Evolutionary conservation across 2,329 filamentous ascomycete species (phyloP).

Genomic region (Juglanconis oblonga): DNA sequence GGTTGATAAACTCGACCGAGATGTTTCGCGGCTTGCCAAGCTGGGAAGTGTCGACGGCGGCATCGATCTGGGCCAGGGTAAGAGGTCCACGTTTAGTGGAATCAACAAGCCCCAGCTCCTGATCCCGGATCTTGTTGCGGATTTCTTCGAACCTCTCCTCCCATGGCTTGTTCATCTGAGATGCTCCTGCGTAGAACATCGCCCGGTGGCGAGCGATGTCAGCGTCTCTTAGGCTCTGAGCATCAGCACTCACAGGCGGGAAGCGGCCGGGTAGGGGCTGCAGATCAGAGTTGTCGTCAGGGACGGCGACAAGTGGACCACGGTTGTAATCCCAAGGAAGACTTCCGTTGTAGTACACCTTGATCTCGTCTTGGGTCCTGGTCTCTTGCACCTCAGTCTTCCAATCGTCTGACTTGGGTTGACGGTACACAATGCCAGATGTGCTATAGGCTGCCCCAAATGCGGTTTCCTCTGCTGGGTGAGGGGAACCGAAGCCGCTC

Average conservation of each 20-base stretch:
- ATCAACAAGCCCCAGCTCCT: constrained; percentile 29
- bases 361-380: constrained; percentile 22
- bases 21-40: constrained; percentile 23
- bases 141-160: constrained; percentile 30
- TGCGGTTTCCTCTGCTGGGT: not conserved
- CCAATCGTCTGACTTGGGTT: not conserved
- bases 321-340: constrained; percentile 30
- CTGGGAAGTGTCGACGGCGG: not conserved
- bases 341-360: constrained; percentile 29
- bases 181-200: constrained; percentile 38
- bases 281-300: constrained; percentile 23
- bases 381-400: not conserved
- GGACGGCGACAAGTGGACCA: constrained; percentile 10
- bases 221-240: constrained; percentile 25
- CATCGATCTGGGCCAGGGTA: constrained; percentile 9
- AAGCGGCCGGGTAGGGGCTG: constrained; percentile 17
- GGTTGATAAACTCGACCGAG: constrained; percentile 36
- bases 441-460: not conserved
- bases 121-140: constrained; percentile 34
- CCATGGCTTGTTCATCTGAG: constrained; percentile 32
- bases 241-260: constrained; percentile 20
- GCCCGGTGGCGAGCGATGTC: constrained; percentile 25
- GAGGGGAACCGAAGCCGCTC: not conserved
- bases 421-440: not conserved
- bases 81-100: constrained; percentile 15